Percentiles rank a stretch among this genome's conserved stretches.
Evolutionary conservation across 148 eudicot species (phyloP).

Genomic region (Fagopyrum tataricum): DNA sequence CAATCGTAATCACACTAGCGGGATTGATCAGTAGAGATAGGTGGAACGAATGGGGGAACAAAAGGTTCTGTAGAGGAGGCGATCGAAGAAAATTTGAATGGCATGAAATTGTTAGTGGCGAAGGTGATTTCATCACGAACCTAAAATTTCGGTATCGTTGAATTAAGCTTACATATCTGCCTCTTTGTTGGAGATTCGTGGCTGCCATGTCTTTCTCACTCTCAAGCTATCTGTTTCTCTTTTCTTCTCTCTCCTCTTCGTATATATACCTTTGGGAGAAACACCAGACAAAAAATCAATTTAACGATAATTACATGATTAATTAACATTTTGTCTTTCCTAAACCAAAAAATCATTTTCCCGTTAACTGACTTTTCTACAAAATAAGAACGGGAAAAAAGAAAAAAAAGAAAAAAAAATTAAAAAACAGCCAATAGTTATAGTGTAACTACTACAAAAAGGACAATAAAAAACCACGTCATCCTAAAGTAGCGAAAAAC

Average conservation of each 20-base stretch:
- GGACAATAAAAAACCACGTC: too few species aligned
- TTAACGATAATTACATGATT: background rate
- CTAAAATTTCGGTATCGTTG: conserved; percentile 31
- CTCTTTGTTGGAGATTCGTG: conserved; percentile 26
- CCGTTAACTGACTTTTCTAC: too few species aligned
- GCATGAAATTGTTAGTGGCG: background rate
- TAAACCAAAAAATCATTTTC: too few species aligned
- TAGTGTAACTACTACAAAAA: too few species aligned
- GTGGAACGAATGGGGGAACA: background rate
- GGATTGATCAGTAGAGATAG: background rate
- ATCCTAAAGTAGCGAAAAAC: too few species aligned
- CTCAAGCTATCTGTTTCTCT: conserved; percentile 15
- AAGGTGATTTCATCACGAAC: conserved; percentile 13
- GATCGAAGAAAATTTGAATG: conserved; percentile 6
- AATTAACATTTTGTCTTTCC: background rate
- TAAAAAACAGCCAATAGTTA: too few species aligned
- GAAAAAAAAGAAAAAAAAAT: too few species aligned
- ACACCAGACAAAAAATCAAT: background rate
- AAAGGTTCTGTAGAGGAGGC: background rate
- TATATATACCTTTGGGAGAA: conserved; percentile 13
- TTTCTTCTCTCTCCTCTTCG: conserved; percentile 17
- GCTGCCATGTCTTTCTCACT: conserved; percentile 26
- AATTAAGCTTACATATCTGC: conserved; percentile 18
- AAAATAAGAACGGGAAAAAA: too few species aligned
- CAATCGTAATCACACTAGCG: background rate